phyloP scores from a whole-genome alignment of 2,329 filamentous ascomycete species.

The Lecanicillium sp. region DNA sequence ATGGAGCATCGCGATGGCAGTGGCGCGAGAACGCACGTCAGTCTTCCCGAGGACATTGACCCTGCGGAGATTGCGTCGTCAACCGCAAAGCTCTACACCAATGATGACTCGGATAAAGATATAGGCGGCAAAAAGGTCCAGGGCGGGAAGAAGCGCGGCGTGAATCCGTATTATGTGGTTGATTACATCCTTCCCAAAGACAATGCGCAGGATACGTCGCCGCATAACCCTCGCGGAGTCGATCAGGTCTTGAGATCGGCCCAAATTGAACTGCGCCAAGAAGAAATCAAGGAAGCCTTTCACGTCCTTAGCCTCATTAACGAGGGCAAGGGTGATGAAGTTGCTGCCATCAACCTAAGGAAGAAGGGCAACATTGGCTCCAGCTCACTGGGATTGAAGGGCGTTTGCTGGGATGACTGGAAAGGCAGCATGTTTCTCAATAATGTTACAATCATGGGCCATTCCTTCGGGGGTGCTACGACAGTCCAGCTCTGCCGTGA shows the following conservation, averaged over 20 bases:
- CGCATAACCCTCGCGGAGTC: constrained; percentile 50
- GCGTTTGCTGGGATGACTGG: constrained; percentile 49
- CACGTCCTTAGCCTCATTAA: constrained; percentile 46
- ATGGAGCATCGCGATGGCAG: constrained; percentile 59
- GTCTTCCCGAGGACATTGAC: constrained; percentile 36
- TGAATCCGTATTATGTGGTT: constrained; percentile 35
- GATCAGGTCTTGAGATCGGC: constrained; percentile 51
- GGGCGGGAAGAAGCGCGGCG: constrained; percentile 19
- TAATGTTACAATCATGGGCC: constrained; percentile 53
- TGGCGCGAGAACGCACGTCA: constrained; percentile 52
- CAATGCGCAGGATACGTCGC: constrained; percentile 39
- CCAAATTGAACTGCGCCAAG: constrained; percentile 53
- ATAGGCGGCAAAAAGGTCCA: constrained; percentile 23
- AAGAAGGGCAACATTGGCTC: constrained; percentile 49
- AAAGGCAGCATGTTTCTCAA: constrained; percentile 43
- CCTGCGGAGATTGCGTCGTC: constrained; percentile 21
- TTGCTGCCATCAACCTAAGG: constrained; percentile 45
- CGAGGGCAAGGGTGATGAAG: constrained; percentile 40
- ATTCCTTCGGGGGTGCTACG: constrained; percentile 60
- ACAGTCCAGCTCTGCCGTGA: constrained; percentile 51
- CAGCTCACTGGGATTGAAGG: constrained; percentile 48
- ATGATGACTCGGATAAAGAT: constrained; percentile 14
- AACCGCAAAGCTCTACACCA: constrained; percentile 16
- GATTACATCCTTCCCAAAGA: constrained; percentile 57
- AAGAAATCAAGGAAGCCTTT: constrained; percentile 57